Evolutionary conservation across 768 basidiomycete genomes (phyloP), one percentile per base, ranked within the genome.

Genomic region (Amanita pseudoporphyria): DNA sequence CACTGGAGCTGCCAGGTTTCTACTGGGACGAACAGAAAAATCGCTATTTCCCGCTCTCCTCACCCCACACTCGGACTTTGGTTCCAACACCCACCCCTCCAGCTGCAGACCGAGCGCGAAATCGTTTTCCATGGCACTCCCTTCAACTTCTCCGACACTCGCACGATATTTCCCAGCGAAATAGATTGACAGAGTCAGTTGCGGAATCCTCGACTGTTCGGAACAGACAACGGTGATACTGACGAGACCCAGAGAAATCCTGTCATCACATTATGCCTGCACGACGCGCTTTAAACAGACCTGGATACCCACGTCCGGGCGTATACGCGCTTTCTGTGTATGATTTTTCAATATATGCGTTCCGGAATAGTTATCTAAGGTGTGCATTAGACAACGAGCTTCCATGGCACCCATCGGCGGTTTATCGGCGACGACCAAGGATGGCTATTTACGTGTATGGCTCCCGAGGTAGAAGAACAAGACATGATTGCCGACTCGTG

Each of bases 11-110:
- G 9, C 77, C 79, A 44, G 81, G 81, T 1, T 62, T 81, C 45
- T 77, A 75, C 58, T 83, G 72, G 65, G 79, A 83, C 57, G 58
- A 66, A 52, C 58, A 59, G 30, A 65, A 60, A 48, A 73, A 76
- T 35, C 71, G 81, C 9, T 82, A 83, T 59, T 83, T 81, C 55
- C 76, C 81, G 19, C 30, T 71, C 10, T 68, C 73, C 19, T 73
- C 73, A 1, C 66, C 62, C 33, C 71, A 66, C 62, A 60, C 37
- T 5, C 1, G 9, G 2, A 10, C 7, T 2, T 16, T 26, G 47
- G 26, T 19, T 53, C 41, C 45, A 54, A 24, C 44, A 49, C 40
- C 16, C 19, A 19, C 9, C 4, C 9, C 16, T 16, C 16, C n/a
- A n/a, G n/a, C n/a, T n/a, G n/a, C n/a, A n/a, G 5, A 16, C n/a